Percentiles rank a stretch among this genome's conserved stretches.
These are phyloP conservation scores for Glaciozyma martinii DNA, from an alignment of 768 basidiomycete species.

Conservation along the genomic window DNA sequence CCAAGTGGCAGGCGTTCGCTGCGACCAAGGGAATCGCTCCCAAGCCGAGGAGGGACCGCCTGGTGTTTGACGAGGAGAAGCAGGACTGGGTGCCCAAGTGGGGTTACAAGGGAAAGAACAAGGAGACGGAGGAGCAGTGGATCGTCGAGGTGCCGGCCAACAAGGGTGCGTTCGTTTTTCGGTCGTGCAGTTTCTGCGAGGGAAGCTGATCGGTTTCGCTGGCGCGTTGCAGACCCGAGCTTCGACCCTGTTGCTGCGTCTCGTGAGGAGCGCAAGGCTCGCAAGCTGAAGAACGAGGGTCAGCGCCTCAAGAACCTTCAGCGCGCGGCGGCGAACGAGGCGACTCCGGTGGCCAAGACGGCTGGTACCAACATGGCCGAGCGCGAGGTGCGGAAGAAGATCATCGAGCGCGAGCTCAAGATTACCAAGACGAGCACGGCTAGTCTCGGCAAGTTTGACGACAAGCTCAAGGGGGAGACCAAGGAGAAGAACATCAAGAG, in stretches of 20 bases:
- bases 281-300: constrained; percentile 73
- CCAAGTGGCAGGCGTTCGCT: constrained; percentile 96
- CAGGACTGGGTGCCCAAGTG: constrained; percentile 87
- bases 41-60: constrained; percentile 64
- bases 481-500: constrained; percentile 78
- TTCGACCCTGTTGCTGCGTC: constrained; percentile 69
- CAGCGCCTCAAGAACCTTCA: constrained; percentile 65
- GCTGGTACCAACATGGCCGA: constrained; percentile 27
- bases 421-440: constrained; percentile 76
- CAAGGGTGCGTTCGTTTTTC: constrained; percentile 54
- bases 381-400: constrained; percentile 53
- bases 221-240: constrained; percentile 57
- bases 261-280: constrained; percentile 66
- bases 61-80: constrained; percentile 86
- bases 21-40: constrained; percentile 79
- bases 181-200: neutral
- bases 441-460: constrained; percentile 88
- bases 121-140: constrained; percentile 77
- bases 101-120: constrained; percentile 80
- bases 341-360: constrained; percentile 30
- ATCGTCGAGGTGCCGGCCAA: constrained; percentile 78
- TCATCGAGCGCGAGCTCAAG: constrained; percentile 67
- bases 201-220: neutral
- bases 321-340: constrained; percentile 45
- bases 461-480: constrained; percentile 80